A percentile compares a stretch with the other conserved stretches of the same genome.
These are phyloP conservation scores for Penicillium sp. DNA, from an alignment of 2,329 filamentous ascomycete species.

Conservation along the genomic window DNA sequence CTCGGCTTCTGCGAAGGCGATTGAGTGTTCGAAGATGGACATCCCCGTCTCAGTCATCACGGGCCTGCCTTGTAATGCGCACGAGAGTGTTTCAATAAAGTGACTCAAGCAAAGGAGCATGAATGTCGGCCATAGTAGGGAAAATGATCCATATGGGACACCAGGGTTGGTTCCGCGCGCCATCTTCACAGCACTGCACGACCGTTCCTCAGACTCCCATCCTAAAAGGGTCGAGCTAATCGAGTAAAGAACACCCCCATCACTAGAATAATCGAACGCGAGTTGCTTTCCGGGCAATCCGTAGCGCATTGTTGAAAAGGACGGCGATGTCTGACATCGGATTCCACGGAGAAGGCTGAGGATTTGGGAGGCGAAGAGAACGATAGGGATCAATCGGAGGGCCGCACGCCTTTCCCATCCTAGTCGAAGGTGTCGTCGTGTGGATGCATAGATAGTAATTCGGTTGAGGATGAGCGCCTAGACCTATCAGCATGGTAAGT, in stretches of 20 bases:
- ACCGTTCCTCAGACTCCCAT: constrained; percentile 69
- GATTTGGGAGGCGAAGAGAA: constrained; percentile 68
- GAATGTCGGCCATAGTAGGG: constrained; percentile 57
- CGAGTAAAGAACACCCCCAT: constrained; percentile 68
- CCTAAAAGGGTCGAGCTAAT: constrained; percentile 70
- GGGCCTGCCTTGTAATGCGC: constrained; percentile 78
- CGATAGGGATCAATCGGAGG: constrained; percentile 68
- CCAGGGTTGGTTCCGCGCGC: constrained; percentile 54
- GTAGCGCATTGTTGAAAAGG: constrained; percentile 69
- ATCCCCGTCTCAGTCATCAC: constrained; percentile 86
- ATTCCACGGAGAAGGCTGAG: constrained; percentile 74
- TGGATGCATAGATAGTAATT: constrained; percentile 89
- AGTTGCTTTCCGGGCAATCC: constrained; percentile 64
- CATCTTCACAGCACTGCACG: constrained; percentile 76
- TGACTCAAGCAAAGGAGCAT: constrained; percentile 65
- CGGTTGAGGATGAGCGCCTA: constrained; percentile 83
- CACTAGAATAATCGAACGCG: constrained; percentile 66
- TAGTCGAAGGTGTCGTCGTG: constrained; percentile 73
- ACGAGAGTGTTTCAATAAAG: constrained; percentile 83
- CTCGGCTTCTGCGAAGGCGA: constrained; percentile 95
- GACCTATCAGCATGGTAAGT: constrained; percentile 4
- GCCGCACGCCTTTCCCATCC: constrained; percentile 69
- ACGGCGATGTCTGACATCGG: constrained; percentile 81
- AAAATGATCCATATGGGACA: constrained; percentile 72
- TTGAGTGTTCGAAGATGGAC: constrained; percentile 92